phyloP scores from a whole-genome alignment of 768 basidiomycete genomes.

The Xerocomus brunneocitrinus region DNA sequence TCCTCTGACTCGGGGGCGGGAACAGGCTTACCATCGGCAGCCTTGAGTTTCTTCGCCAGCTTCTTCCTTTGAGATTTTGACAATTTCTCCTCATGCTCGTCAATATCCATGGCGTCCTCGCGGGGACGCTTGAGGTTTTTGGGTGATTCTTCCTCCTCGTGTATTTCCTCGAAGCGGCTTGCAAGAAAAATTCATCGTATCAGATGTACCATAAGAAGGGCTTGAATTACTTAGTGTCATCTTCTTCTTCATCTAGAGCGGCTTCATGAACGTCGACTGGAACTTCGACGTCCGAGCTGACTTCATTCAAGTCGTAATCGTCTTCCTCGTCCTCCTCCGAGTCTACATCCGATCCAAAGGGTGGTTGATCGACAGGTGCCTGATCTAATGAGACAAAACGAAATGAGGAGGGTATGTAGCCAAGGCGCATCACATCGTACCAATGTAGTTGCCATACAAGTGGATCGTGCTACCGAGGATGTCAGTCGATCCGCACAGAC shows the following conservation, averaged over 20 bases:
- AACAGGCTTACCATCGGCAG: slow-evolving; percentile 45
- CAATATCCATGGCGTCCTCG: slow-evolving; percentile 50
- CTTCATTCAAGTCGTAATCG: slow-evolving; percentile 59
- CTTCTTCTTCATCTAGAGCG: slow-evolving; percentile 47
- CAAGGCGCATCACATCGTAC: slow-evolving; percentile 32
- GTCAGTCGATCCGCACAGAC: slow-evolving; percentile 4
- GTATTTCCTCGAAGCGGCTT: slow-evolving; percentile 71
- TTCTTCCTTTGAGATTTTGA: slow-evolving; percentile 58
- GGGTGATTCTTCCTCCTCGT: slow-evolving; percentile 31
- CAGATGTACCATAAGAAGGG: not conserved
- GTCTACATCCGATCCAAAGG: slow-evolving; percentile 49
- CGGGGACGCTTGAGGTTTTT: slow-evolving; percentile 66
- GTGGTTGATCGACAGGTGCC: slow-evolving; percentile 42
- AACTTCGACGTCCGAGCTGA: slow-evolving; percentile 82
- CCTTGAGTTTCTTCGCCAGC: slow-evolving; percentile 70
- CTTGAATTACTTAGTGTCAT: slow-evolving; percentile 39
- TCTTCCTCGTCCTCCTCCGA: slow-evolving; percentile 52
- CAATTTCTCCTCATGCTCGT: slow-evolving; percentile 34
- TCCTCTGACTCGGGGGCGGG: slow-evolving; percentile 23
- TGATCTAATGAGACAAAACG: slow-evolving; percentile 44
- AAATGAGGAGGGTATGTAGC: not conserved
- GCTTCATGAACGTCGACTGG: slow-evolving; percentile 61
- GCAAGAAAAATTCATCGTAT: not conserved
- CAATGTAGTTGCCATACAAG: slow-evolving; percentile 82
- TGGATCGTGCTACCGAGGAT: slow-evolving; percentile 54